Evolutionary conservation across 768 basidiomycete genomes (phyloP), one percentile per base, ranked within the genome.

Genomic region (Suillus luteus): DNA sequence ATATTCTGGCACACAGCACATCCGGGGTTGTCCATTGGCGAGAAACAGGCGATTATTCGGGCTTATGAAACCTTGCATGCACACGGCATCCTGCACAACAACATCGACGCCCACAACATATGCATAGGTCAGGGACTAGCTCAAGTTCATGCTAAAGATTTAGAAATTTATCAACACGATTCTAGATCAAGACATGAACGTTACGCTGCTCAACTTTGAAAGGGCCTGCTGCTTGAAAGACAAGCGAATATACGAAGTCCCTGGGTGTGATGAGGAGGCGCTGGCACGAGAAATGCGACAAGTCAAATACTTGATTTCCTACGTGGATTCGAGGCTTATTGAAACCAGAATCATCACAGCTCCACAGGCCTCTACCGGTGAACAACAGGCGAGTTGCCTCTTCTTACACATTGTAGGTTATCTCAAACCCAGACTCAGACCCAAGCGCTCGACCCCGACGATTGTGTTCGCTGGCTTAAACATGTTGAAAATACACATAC

Each of bases 261-360:
- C 51, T n/a, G 22, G 7, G 27, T 71, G 70, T 52, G 40, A 54
- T 17, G 37, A 43, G 35, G 55, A 46, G 9, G 64, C 63, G 6
- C 41, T 72, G 5, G 51, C 35, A 4, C 17, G 24, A 7, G 72
- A 73, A 55, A 67, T 71, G 72, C 71, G 65, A 35, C 49, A 59
- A 44, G 66, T 73, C 17, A 67, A 69, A 61, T 70, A 68, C 63
- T 44, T 69, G 27, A 64, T 73, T 31, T 61, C 66, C 60, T 73
- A 68, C 38, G 67, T n/a, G 64, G 60, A 35, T 49, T 62, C 15
- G 59, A 60, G 59, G 48, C 44, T 27, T 31, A 55, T 43, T 17
- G 71, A 71, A 40, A 12, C 27, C 1, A 40, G 27, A 12, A 27
- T 41, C 17, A 11, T 58, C 24, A 19, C 57, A 41, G 27, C 24